Conservation (phyloP, 352 stramenopile species). For the Globisporangium echinulatum region DNA sequence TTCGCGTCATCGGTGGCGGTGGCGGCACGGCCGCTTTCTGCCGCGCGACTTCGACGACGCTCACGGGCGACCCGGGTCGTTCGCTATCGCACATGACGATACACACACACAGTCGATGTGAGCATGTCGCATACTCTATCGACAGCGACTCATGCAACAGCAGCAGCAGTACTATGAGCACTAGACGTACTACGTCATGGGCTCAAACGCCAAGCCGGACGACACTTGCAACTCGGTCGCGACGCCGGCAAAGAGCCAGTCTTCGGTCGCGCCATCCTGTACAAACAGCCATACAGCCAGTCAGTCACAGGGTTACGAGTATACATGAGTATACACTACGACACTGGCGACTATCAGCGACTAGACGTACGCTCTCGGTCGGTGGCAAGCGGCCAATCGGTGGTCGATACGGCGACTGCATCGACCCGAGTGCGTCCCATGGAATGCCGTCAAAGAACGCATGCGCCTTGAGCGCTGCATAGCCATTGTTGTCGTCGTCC, state of each 20-base stretch:
- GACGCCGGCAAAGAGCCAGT: slow-evolving; percentile 85
- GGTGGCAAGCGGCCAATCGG: slow-evolving; percentile 49
- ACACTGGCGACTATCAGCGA: background rate
- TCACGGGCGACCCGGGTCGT: slow-evolving; percentile 30
- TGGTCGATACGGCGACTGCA: slow-evolving; percentile 50
- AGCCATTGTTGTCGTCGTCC: slow-evolving; percentile 73
- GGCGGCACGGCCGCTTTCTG: slow-evolving; percentile 65
- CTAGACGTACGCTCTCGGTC: slow-evolving; percentile 39
- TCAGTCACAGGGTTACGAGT: background rate
- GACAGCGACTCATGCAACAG: background rate
- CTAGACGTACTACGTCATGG: slow-evolving; percentile 46
- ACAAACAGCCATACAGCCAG: background rate
- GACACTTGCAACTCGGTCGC: slow-evolving; percentile 84
- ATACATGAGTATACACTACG: no score
- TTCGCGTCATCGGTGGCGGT: slow-evolving; percentile 52
- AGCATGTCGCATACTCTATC: background rate
- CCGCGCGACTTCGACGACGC: slow-evolving; percentile 72
- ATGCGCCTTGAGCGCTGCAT: slow-evolving; percentile 62
- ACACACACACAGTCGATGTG: background rate
- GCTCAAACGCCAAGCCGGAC: slow-evolving; percentile 66
- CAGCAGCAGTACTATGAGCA: background rate
- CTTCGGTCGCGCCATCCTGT: slow-evolving; percentile 80
- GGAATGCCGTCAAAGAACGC: slow-evolving; percentile 82
- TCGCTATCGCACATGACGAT: slow-evolving; percentile 13
- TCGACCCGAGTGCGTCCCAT: slow-evolving; percentile 51